Percentiles rank a stretch among this genome's conserved stretches.
Conservation (phyloP, 129 eudicot species). For the Artemisia tridentata region DNA sequence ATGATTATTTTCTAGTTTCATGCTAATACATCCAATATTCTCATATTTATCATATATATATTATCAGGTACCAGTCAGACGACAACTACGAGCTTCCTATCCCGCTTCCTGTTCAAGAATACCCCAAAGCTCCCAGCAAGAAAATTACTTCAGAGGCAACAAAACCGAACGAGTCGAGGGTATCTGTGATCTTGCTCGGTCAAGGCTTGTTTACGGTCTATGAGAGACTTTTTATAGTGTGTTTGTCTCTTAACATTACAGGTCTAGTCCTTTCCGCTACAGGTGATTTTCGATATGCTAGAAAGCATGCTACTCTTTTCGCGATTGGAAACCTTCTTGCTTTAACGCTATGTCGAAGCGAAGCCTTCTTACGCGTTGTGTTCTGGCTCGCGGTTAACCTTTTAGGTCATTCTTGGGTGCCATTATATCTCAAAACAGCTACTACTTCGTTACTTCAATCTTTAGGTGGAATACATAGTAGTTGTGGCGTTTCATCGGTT, state of each 20-base stretch:
- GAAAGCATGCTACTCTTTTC: conserved; percentile 52
- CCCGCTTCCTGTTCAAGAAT: conserved; percentile 18
- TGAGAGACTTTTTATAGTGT: conserved; percentile 54
- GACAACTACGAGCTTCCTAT: background rate
- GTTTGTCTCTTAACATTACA: conserved; percentile 44
- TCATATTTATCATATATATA: no score
- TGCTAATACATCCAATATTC: no score
- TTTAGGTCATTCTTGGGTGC: conserved; percentile 62
- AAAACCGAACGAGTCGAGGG: conserved; percentile 39
- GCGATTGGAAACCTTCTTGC: conserved; percentile 59
- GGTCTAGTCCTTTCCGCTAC: conserved; percentile 57
- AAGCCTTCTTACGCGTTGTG: conserved; percentile 52
- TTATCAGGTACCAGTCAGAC: no score
- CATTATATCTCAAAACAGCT: conserved; percentile 51
- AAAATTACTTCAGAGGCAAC: conserved; percentile 20
- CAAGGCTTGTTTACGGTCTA: conserved; percentile 80
- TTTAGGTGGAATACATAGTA: conserved; percentile 75
- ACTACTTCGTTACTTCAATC: conserved; percentile 60
- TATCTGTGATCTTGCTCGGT: conserved; percentile 65
- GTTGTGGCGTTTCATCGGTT: no score
- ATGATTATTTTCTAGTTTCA: no score
- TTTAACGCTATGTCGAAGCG: conserved; percentile 62
- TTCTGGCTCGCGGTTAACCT: conserved; percentile 62
- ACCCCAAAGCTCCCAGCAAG: conserved; percentile 24
- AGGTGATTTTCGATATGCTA: conserved; percentile 48